phyloP scores from a whole-genome alignment of 1,284 basidiomycete genomes.

The Cutaneotrichosporon sp. region DNA sequence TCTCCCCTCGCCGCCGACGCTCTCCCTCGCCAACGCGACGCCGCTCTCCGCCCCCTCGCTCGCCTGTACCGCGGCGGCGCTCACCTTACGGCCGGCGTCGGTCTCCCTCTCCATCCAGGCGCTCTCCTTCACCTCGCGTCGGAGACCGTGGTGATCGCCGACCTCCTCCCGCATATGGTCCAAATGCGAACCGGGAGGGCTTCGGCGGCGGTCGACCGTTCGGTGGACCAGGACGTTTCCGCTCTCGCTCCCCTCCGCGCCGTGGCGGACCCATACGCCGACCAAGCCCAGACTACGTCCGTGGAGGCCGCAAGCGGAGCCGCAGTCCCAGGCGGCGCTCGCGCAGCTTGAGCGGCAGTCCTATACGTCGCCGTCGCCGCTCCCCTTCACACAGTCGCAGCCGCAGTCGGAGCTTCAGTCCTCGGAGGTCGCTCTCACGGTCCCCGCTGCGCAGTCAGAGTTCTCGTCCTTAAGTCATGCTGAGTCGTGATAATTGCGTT shows the following conservation, averaged over 20 bases:
- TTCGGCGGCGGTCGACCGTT: too few relatives aligned
- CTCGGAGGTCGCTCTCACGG: background rate
- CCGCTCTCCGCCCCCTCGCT: slow-evolving; percentile 1
- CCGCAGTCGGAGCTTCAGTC: slow-evolving; percentile 3
- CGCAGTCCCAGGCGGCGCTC: background rate
- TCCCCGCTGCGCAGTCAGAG: too few relatives aligned
- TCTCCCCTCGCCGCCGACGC: slow-evolving; percentile 21
- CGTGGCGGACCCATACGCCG: slow-evolving; percentile 4
- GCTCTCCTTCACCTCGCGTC: slow-evolving; percentile 13
- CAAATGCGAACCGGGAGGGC: too few relatives aligned
- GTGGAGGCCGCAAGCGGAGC: slow-evolving; percentile 15
- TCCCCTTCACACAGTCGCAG: slow-evolving; percentile 7
- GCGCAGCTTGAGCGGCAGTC: slow-evolving; percentile 2
- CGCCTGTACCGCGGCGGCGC: slow-evolving; percentile 4
- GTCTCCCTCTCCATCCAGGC: slow-evolving; percentile 4
- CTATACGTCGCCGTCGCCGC: slow-evolving; percentile 3
- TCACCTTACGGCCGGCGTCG: slow-evolving; percentile 3
- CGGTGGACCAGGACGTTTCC: slow-evolving; percentile 7
- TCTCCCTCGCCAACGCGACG: slow-evolving; percentile 11
- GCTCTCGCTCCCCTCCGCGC: slow-evolving; percentile 15
- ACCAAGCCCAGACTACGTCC: slow-evolving; percentile 16
- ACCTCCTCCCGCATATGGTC: slow-evolving; percentile 17
- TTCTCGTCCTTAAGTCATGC: background rate
- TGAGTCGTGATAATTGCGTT: too few relatives aligned
- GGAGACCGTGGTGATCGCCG: slow-evolving; percentile 8